Percentiles rank a stretch among this genome's conserved stretches.
Conservation (phyloP, 768 basidiomycete genomes). For the Tylopilus vinaceipallidus region DNA sequence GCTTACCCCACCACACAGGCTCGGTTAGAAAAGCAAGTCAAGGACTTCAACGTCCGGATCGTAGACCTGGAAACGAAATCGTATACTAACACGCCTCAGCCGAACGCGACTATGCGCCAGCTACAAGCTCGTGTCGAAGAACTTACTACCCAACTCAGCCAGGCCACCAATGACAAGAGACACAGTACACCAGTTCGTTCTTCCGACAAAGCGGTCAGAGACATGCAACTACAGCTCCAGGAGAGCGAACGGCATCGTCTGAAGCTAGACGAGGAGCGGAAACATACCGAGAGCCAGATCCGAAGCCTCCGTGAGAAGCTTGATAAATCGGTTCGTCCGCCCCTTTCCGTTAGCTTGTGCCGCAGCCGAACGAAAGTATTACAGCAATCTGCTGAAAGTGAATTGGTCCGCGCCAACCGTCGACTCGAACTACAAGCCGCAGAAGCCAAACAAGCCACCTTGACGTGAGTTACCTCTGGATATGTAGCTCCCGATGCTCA, state of each 20-base stretch:
- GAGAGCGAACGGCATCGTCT: slow-evolving; percentile 62
- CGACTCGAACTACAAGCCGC: slow-evolving; percentile 74
- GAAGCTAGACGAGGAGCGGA: slow-evolving; percentile 66
- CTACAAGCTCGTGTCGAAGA: slow-evolving; percentile 74
- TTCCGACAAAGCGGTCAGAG: slow-evolving; percentile 49
- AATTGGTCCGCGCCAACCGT: slow-evolving; percentile 69
- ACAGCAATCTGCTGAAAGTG: slow-evolving; percentile 69
- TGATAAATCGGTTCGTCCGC: slow-evolving; percentile 55
- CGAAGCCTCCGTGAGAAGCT: slow-evolving; percentile 54
- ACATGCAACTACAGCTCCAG: slow-evolving; percentile 50
- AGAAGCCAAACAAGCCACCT: slow-evolving; percentile 68
- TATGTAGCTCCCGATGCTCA: slow-evolving; percentile 1
- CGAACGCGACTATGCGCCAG: slow-evolving; percentile 53
- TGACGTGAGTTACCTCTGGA: slow-evolving; percentile 48
- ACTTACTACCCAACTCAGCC: slow-evolving; percentile 46
- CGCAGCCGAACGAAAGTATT: slow-evolving; percentile 9
- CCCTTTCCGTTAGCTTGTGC: not conserved
- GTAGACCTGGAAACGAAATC: slow-evolving; percentile 82
- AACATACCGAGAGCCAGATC: slow-evolving; percentile 57
- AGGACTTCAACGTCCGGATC: slow-evolving; percentile 79
- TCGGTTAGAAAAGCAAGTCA: slow-evolving; percentile 79
- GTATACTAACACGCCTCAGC: slow-evolving; percentile 61
- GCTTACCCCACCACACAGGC: slow-evolving; percentile 47
- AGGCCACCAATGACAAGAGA: slow-evolving; percentile 41
- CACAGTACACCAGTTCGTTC: slow-evolving; percentile 35